Evolutionary conservation across 208 protist species (phyloP), one percentile per base, ranked within the genome.

Genomic region (Herpetomonas tarakana): DNA sequence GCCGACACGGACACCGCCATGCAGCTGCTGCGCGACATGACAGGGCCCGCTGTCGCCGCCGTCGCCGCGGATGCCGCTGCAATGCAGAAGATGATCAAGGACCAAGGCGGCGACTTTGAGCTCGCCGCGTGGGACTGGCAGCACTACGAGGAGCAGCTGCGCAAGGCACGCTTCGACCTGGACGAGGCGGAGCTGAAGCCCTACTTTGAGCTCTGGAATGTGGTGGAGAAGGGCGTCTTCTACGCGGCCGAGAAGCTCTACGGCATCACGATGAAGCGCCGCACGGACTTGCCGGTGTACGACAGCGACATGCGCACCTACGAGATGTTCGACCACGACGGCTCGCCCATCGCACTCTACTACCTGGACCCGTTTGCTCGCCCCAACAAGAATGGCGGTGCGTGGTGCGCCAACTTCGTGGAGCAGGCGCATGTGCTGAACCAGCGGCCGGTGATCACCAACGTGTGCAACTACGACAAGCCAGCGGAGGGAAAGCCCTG

Each of bases 391-490:
- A 59, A 70, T 31, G 78, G 74, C 53, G 78, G 78, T 2, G 74
- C 74, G 50, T 86, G 78, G 75, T 81, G 81, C 73, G 78, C 68
- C 41, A 75, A 64, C 60, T 85, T 75, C 55, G 70, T 78, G 9
- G 27, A 63, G 31, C 78, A 85, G 59, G 54, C 67, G 12, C 31
- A 14, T 22, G 24, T 69, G 29, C 62, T 77, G 22, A 35, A 74
- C 29, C 78, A 78, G 62, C 51, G 62, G 3, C 74, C 78, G 3
- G 78, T 85, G 2, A 65, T 85, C 9, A 60, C 65, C 44, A 78
- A 83, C 52, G 74, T 84, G 46, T 63, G 70, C 66, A 92, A 92
- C 69, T 51, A 74, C 45, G 58, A 61, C 30, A 83, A 81, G 60
- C 81, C 85, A 0, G 52, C 54, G 3, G 74, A 65, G 16, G 81